These are phyloP conservation scores for Termitomyces sp. DNA, from an alignment of 768 basidiomycete species.

Conservation along the genomic window DNA sequence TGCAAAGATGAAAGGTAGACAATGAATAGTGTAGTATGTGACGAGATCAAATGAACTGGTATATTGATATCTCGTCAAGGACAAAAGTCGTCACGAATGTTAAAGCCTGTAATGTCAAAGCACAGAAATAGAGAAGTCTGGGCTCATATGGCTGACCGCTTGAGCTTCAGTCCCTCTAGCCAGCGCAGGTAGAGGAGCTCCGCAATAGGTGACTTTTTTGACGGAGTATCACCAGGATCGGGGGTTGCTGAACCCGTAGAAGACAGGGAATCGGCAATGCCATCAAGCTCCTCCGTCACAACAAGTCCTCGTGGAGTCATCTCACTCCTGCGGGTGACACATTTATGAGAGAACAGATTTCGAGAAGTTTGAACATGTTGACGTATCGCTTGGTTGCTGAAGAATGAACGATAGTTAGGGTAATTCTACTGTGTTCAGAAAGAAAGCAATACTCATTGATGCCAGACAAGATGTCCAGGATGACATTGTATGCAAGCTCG, in stretches of 20 bases:
- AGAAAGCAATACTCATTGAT: constrained; percentile 75
- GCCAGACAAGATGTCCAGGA: constrained; percentile 84
- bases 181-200: constrained; percentile 97
- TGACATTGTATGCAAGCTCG: constrained; percentile 77
- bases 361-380: constrained; percentile 81
- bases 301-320: constrained; percentile 82
- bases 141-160: constrained; percentile 70
- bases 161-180: constrained; percentile 86
- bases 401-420: constrained; percentile 3
- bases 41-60: background rate
- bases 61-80: background rate
- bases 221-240: constrained; percentile 34
- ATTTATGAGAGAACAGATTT: constrained; percentile 74
- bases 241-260: constrained; percentile 26
- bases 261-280: constrained; percentile 45
- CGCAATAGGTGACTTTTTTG: constrained; percentile 82
- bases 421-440: background rate
- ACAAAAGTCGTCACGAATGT: background rate
- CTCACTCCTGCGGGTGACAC: constrained; percentile 73
- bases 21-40: background rate
- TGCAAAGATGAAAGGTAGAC: background rate
- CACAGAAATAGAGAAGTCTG: background rate
- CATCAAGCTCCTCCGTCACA: constrained; percentile 78
- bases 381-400: constrained; percentile 70
- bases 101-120: background rate